Percentiles rank a stretch among this genome's conserved stretches.
Conservation (phyloP, 768 basidiomycete genomes). For the Trametes cubensis region DNA sequence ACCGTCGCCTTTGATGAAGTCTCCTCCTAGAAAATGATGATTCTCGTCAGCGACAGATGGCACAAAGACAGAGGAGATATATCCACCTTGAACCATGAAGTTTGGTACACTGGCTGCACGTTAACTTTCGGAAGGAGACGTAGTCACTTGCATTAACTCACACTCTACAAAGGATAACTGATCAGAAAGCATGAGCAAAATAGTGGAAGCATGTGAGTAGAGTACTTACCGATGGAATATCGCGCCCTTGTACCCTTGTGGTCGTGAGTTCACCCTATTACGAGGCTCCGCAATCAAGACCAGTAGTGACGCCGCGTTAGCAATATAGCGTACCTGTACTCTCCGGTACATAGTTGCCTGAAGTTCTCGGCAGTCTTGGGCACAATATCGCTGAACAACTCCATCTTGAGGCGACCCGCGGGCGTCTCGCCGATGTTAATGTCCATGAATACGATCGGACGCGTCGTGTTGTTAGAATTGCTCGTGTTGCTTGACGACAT, state of each 20-base stretch:
- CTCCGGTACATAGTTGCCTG: slow-evolving; percentile 96
- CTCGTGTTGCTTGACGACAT: slow-evolving; percentile 50
- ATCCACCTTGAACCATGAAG: slow-evolving; percentile 93
- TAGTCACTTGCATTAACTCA: slow-evolving; percentile 37
- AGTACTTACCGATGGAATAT: slow-evolving; percentile 84
- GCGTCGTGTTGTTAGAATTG: slow-evolving; percentile 34
- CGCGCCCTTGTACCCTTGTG: slow-evolving; percentile 90
- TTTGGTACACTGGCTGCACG: slow-evolving; percentile 64
- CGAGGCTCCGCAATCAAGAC: not conserved
- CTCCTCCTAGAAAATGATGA: slow-evolving; percentile 68
- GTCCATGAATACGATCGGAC: slow-evolving; percentile 97
- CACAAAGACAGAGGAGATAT: not conserved
- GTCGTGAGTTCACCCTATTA: slow-evolving; percentile 73
- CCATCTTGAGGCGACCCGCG: slow-evolving; percentile 95
- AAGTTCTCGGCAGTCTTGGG: slow-evolving; percentile 99
- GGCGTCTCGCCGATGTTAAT: slow-evolving; percentile 95
- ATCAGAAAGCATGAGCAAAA: slow-evolving; percentile 30
- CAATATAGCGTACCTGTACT: slow-evolving; percentile 64
- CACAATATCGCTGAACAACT: slow-evolving; percentile 92
- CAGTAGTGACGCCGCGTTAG: not conserved
- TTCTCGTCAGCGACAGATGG: not conserved
- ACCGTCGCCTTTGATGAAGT: slow-evolving; percentile 93
- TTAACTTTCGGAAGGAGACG: not conserved
- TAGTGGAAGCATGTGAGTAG: slow-evolving; percentile 18
- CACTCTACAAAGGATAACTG: slow-evolving; percentile 56